Evolutionary conservation across 345 rosid species (phyloP), one percentile per base, ranked within the genome.

Genomic region (Corchorus capsularis): DNA sequence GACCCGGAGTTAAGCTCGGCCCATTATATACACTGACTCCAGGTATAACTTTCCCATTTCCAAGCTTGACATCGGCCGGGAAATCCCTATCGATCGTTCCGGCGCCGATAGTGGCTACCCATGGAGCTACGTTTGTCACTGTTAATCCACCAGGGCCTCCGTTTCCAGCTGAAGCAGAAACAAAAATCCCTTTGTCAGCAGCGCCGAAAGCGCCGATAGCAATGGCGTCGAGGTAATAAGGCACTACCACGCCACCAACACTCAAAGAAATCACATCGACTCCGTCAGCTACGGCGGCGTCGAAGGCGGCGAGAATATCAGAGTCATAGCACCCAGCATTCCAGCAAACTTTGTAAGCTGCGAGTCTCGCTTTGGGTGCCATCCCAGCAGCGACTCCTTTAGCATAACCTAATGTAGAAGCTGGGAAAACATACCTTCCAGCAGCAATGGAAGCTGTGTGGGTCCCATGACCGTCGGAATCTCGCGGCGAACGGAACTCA

Each of bases 341-440:
- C 99, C 99, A 96, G 78, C 98, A 96, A 13, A 93, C 94, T 74
- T 96, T 96, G 79, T 93, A 95, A 7, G 83, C 89, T n/a, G 97
- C 93, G 69, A 93, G 84, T 41, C 98, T 82, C 15, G 99, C 98
- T 45, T 93, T 96, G 0, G 97, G 98, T 6, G 98, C 98, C 90
- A 96, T 92, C 6, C 98, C 98, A 3, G 94, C 91, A 6, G 99
- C 97, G 35, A 96, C 84, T 1, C 98, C 98, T 7, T 85, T 83
- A 6, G 98, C 97, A 69, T 90, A 96, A 1, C 97, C 98, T 50
- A 86, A 85, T 19, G 93, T 89, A 6, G 95, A 93, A 0, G 97
- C 99, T 3, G 91, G 87, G 69, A 88, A 92, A 11, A 90, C 90
- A 67, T 93, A 88, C 69, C 98, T 72, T 0, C 99, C 97, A 3